Base-by-base conservation (phyloP, 1,284 basidiomycete species). In the Anthracocystis panici-leucophaei region DNA sequence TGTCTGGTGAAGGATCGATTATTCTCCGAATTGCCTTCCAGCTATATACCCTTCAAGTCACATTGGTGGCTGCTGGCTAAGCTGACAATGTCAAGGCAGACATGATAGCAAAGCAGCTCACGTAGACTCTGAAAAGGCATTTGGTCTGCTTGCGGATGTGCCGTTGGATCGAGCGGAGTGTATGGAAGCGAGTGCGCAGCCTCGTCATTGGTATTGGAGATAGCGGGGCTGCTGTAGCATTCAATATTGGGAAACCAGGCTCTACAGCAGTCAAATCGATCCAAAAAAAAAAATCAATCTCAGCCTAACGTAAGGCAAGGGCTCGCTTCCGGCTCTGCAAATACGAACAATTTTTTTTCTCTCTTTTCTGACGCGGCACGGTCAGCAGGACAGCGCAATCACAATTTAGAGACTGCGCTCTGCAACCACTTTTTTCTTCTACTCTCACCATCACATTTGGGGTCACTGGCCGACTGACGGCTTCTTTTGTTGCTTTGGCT, bases 341-440 rank as follows among this genome's bases (percentile, higher is more conserved):
- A 52, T 23, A 18, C 51, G 21, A 52, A 41, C 38, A 52, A 52
- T 25, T 41, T 52, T 52, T 52, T 52, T 49, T 20, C 29, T 16
- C 18, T 31, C 31, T 41, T 41, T 18, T 35, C 9, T 21, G 20
- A 21, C 21, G 21, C 21, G 33, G 50, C 35, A 10, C 18, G 51
- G 49, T 51, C 49, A 51, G 49, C 49, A 51, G 51, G 51, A 35
- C 51, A 23, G 51, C 23, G 8, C 50, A 25, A 48, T 18, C 11
- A 20, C 20, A n/a, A 20, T 31, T 40, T 38, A 23, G 31, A 31
- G n/a, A 56, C 27, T 45, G 41, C 45, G 57, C 49, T 38, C 40
- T 60, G 41, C 20, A 35, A 31, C 31, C 58, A 8, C 27, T 21
- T 50, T 50, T 63, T 12, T 49, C 3, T 48, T 20, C 10, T 33